Percentiles rank a stretch among this genome's conserved stretches.
phyloP scores from a whole-genome alignment of 2,329 filamentous ascomycete species.

The Nigrospora oryzae region DNA sequence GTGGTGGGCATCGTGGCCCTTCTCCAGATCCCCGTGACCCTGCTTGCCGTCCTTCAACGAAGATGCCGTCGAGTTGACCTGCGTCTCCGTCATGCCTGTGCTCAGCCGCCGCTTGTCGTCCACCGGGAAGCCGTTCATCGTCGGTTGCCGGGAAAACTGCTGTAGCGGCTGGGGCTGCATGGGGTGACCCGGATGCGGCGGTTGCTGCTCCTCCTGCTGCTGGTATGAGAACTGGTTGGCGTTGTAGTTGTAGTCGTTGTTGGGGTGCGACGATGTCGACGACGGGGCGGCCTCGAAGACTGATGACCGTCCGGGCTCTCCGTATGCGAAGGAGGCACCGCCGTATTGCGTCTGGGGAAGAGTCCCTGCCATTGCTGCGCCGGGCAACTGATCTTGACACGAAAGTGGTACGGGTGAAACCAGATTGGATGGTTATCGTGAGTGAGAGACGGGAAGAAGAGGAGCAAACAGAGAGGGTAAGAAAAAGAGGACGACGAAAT shows the following conservation, averaged over 20 bases:
- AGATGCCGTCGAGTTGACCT: constrained; percentile 12
- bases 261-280: neutral
- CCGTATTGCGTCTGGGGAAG: no score
- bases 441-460: neutral
- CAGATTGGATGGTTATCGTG: no score
- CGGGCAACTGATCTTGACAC: no score
- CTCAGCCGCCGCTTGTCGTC: constrained; percentile 10
- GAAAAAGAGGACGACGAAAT: constrained; percentile 1
- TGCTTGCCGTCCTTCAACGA: constrained; percentile 13
- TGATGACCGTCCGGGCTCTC: no score
- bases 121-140: neutral
- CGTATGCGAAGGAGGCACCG: no score
- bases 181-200: neutral
- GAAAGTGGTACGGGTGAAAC: no score
- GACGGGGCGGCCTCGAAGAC: neutral
- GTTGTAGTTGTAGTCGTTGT: neutral
- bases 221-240: neutral
- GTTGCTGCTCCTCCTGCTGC: neutral
- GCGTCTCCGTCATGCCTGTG: constrained; percentile 5
- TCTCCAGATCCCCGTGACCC: constrained; percentile 11
- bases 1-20: constrained; percentile 5
- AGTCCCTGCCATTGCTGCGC: neutral
- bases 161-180: neutral
- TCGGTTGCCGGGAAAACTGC: neutral
- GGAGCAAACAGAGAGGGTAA: neutral